Conservation (phyloP, 306 rosid species). For the Casuarina glauca region DNA sequence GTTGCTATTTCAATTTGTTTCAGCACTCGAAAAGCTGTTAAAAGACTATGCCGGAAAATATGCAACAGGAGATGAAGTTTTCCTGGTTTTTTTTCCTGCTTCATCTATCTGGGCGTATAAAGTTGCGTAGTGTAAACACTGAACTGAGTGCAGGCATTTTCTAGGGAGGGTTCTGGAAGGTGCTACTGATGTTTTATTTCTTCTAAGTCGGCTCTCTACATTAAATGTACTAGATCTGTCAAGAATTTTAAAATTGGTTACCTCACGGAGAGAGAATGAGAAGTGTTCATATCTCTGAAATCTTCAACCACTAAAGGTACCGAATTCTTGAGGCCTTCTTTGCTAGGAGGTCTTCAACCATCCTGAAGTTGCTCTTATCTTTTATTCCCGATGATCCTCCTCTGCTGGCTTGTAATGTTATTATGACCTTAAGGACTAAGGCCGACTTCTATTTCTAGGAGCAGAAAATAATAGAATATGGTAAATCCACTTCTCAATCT, state of each 20-base stretch:
- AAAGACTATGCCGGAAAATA: conserved; percentile 49
- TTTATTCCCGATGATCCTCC: background rate
- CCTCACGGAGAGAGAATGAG: background rate
- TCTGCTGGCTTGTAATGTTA: background rate
- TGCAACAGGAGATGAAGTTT: conserved; percentile 61
- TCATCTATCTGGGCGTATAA: background rate
- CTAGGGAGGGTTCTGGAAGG: background rate
- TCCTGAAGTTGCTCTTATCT: background rate
- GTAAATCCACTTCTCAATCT: background rate
- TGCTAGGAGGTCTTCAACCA: background rate
- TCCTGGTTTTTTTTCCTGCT: conserved; percentile 35
- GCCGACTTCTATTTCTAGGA: conserved; percentile 8
- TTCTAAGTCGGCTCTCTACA: background rate
- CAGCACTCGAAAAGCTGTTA: conserved; percentile 57
- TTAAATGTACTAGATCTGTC: background rate
- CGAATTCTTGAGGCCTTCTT: background rate
- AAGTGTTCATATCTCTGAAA: background rate
- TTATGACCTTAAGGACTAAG: background rate
- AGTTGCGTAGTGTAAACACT: background rate
- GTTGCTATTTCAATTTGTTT: conserved; percentile 19
- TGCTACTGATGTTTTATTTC: background rate
- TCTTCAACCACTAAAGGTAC: background rate
- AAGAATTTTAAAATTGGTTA: background rate
- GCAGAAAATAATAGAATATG: background rate
- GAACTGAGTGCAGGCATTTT: background rate